phyloP scores from a whole-genome alignment of 192 early-diverging fungal species.

The Linnemannia schmuckeri region DNA sequence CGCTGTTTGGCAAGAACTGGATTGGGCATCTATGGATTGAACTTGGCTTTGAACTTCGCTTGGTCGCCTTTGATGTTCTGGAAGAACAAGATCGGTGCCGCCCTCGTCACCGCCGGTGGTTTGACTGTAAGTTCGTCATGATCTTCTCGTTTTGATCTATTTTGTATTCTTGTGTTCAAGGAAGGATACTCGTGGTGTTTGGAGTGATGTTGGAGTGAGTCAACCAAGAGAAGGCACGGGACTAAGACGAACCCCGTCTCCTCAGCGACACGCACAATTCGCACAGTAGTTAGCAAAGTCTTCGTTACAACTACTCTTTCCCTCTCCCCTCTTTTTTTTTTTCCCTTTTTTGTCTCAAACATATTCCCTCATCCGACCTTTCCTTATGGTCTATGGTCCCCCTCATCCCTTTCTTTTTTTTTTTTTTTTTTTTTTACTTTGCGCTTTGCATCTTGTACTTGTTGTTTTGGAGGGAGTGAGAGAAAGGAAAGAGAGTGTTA shows the following conservation, averaged over 20 bases:
- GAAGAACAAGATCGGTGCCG: constrained; percentile 38
- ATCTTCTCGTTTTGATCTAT: not conserved
- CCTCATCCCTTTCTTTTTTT: not conserved
- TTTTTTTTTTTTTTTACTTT: not conserved
- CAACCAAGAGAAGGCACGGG: not conserved
- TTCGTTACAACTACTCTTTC: not conserved
- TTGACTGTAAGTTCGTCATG: constrained; percentile 34
- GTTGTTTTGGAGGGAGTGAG: not conserved
- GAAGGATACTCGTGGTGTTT: not conserved
- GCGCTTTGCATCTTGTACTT: not conserved
- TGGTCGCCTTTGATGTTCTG: constrained; percentile 49
- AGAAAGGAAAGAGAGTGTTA: not conserved
- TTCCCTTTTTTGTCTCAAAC: too few relatives aligned
- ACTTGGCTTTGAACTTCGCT: constrained; percentile 44
- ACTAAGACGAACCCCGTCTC: not conserved
- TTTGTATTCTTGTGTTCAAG: not conserved
- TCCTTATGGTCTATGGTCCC: not conserved
- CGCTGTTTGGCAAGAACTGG: constrained; percentile 35
- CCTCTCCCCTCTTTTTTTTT: not conserved
- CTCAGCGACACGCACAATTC: not conserved
- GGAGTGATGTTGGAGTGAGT: not conserved
- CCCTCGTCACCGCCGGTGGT: constrained; percentile 31
- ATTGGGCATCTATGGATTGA: constrained; percentile 36
- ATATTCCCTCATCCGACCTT: too few relatives aligned
- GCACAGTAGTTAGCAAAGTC: not conserved